A percentile compares a stretch with the other conserved stretches of the same genome.
Conservation (phyloP, 2,329 filamentous ascomycete genomes). For the Waltergamsia citrina region DNA sequence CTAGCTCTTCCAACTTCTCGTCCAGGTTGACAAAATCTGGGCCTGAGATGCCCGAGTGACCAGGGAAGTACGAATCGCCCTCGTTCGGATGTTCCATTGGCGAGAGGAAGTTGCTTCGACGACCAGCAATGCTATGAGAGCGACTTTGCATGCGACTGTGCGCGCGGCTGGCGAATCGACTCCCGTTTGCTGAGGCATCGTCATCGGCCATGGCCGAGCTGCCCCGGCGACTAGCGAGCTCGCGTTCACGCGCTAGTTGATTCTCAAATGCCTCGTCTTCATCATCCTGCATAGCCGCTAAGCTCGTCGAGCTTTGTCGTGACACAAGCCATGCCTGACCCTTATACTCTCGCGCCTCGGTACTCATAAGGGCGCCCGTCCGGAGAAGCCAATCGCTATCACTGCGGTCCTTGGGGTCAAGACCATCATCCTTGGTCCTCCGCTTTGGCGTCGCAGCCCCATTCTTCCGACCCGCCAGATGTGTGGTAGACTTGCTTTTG, state of each 20-base stretch:
- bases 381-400: slow-evolving; percentile 58
- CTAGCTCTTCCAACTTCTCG: slow-evolving; percentile 46
- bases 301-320: slow-evolving; percentile 53
- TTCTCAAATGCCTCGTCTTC: slow-evolving; percentile 44
- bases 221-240: slow-evolving; percentile 34
- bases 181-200: slow-evolving; percentile 25
- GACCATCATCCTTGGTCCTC: slow-evolving; percentile 18
- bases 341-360: slow-evolving; percentile 55
- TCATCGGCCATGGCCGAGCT: slow-evolving; percentile 28
- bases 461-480: slow-evolving; percentile 27
- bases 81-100: slow-evolving; percentile 26
- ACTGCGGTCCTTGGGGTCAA: slow-evolving; percentile 24
- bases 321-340: slow-evolving; percentile 62
- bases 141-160: slow-evolving; percentile 35
- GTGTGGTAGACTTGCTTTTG: slow-evolving; percentile 56
- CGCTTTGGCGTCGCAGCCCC: slow-evolving; percentile 15
- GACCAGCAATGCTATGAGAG: slow-evolving; percentile 20
- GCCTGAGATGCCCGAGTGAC: slow-evolving; percentile 30
- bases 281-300: slow-evolving; percentile 39
- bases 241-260: slow-evolving; percentile 40
- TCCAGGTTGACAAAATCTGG: slow-evolving; percentile 57
- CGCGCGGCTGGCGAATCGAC: slow-evolving; percentile 38
- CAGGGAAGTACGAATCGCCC: slow-evolving; percentile 34
- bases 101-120: slow-evolving; percentile 30
- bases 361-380: slow-evolving; percentile 51